These are phyloP conservation scores for Phylloporus sp. DNA, from an alignment of 1,284 basidiomycete genomes.

Conservation along the genomic window DNA sequence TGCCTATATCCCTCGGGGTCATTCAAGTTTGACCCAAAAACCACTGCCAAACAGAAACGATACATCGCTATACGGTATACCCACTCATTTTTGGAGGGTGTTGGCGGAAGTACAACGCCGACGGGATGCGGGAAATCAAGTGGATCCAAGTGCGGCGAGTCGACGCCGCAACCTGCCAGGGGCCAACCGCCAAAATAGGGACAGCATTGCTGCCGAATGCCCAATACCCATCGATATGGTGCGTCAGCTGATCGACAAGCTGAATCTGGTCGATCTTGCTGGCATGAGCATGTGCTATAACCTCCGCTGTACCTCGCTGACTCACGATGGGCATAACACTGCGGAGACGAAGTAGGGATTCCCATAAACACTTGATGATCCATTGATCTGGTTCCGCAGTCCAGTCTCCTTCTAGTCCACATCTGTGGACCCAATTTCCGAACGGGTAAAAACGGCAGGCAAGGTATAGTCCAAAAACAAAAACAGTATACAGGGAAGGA, in stretches of 20 bases:
- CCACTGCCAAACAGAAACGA: constrained; percentile 68
- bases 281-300: constrained; percentile 44
- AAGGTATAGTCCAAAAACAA: constrained; percentile 72
- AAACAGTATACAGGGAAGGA: constrained; percentile 64
- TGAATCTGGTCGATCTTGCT: constrained; percentile 74
- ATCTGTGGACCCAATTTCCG: constrained; percentile 65
- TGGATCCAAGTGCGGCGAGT: constrained; percentile 57
- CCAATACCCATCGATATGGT: constrained; percentile 81
- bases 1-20: constrained; percentile 72
- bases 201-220: constrained; percentile 81
- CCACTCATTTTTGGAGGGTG: constrained; percentile 82
- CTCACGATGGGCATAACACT: constrained; percentile 27
- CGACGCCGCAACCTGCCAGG: no score
- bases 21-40: constrained; percentile 64
- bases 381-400: constrained; percentile 40
- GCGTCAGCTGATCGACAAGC: constrained; percentile 65
- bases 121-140: constrained; percentile 45
- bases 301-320: constrained; percentile 20
- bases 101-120: constrained; percentile 67
- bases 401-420: constrained; percentile 84
- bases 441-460: constrained; percentile 83
- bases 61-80: constrained; percentile 84
- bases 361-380: not conserved
- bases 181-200: no score
- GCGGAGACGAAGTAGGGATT: constrained; percentile 58